A percentile compares a stretch with the other conserved stretches of the same genome.
Evolutionary conservation across 2,329 filamentous ascomycete genomes (phyloP).

Genomic region (Penicillium nordicum): DNA sequence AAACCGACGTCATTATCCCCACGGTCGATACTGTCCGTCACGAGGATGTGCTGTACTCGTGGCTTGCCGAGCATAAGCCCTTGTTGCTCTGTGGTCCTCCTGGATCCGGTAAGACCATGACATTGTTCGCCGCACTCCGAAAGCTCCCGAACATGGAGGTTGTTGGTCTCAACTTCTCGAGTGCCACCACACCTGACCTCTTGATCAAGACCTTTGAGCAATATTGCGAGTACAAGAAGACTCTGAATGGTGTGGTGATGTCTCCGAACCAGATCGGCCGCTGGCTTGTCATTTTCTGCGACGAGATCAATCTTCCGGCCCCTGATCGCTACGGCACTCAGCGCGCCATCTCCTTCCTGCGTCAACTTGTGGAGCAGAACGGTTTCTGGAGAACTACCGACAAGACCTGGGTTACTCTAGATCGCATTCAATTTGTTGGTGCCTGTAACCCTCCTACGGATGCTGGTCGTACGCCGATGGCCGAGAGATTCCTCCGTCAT

Average conservation of each 20-base stretch:
- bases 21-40: slow-evolving; percentile 96
- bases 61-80: slow-evolving; percentile 98
- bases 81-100: slow-evolving; percentile 93
- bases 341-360: slow-evolving; percentile 92
- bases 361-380: slow-evolving; percentile 97
- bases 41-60: slow-evolving; percentile 98
- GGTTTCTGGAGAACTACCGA: slow-evolving; percentile 98
- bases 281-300: slow-evolving; percentile 98
- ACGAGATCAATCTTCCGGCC: slow-evolving; percentile 98
- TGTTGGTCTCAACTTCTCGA: slow-evolving; percentile 98
- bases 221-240: slow-evolving; percentile 99
- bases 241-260: slow-evolving; percentile 89
- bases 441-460: slow-evolving; percentile 98
- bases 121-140: slow-evolving; percentile 91
- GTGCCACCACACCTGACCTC: slow-evolving; percentile 93
- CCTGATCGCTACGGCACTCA: slow-evolving; percentile 98
- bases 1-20: slow-evolving; percentile 97
- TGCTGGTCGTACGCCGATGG: slow-evolving; percentile 91
- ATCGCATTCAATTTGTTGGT: slow-evolving; percentile 97
- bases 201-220: slow-evolving; percentile 99
- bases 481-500: slow-evolving; percentile 88
- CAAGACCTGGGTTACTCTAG: slow-evolving; percentile 95
- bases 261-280: slow-evolving; percentile 94
- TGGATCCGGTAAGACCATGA: slow-evolving; percentile 99
- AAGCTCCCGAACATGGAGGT: slow-evolving; percentile 99